A percentile compares a stretch with the other conserved stretches of the same genome.
These are phyloP conservation scores for Rhododendron molle DNA, from an alignment of 148 eudicot genomes.

Conservation along the genomic window DNA sequence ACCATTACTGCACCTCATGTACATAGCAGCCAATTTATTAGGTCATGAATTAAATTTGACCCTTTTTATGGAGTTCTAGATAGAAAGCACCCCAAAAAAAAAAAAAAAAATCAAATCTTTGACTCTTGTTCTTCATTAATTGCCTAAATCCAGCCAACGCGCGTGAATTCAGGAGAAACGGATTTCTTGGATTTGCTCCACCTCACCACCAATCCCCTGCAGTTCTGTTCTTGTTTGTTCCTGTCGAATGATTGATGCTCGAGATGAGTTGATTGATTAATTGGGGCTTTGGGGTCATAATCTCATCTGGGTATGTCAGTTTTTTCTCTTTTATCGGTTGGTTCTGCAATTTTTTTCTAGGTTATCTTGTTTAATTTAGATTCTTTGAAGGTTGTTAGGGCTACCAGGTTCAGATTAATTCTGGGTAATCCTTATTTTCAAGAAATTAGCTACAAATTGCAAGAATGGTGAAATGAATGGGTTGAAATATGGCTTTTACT, in stretches of 20 bases:
- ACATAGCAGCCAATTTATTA: not conserved
- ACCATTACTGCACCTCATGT: too few species aligned
- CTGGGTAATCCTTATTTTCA: not conserved
- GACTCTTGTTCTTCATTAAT: constrained; percentile 7
- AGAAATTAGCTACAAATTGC: not conserved
- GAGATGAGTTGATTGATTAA: not conserved
- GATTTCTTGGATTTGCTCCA: constrained; percentile 18
- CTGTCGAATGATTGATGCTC: constrained; percentile 7
- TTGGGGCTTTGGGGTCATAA: not conserved
- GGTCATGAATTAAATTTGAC: not conserved
- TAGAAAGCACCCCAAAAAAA: not conserved
- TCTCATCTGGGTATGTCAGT: constrained; percentile 18
- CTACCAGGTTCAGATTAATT: not conserved
- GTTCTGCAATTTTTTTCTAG: not conserved
- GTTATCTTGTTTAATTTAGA: not conserved
- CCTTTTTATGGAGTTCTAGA: not conserved
- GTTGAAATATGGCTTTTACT: not conserved
- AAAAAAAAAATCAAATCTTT: not conserved
- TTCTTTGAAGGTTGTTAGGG: not conserved
- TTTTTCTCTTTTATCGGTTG: not conserved
- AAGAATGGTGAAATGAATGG: not conserved
- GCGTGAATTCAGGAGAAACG: constrained; percentile 15
- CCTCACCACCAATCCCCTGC: constrained; percentile 1
- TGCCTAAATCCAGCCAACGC: constrained; percentile 10
- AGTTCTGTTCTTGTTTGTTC: not conserved